Percentiles rank a stretch among this genome's conserved stretches.
Conservation (phyloP, 306 rosid species). For the Acacia melanoxylon region DNA sequence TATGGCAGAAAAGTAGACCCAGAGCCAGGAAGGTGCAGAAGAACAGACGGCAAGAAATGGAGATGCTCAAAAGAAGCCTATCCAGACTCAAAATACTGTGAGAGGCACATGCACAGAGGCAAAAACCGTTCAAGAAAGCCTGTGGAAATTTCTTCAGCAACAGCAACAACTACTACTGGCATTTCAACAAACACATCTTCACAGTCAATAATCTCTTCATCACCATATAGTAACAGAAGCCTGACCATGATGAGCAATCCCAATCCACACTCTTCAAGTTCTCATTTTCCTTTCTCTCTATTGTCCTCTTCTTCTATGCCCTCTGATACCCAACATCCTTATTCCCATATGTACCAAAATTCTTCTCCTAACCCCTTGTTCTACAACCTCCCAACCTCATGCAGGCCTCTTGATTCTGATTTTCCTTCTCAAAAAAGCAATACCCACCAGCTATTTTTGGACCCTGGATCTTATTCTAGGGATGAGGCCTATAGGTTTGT, state of each 20-base stretch:
- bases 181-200: conserved; percentile 38
- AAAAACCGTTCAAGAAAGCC: conserved; percentile 99
- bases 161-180: conserved; percentile 23
- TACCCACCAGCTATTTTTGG: conserved; percentile 61
- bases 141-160: conserved; percentile 82
- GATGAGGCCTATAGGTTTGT: conserved; percentile 72
- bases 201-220: conserved; percentile 39
- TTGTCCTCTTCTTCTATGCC: conserved; percentile 33
- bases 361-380: conserved; percentile 55
- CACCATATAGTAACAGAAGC: conserved; percentile 41
- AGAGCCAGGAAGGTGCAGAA: conserved; percentile 99
- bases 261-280: conserved; percentile 43
- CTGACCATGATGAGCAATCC: conserved; percentile 41
- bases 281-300: conserved; percentile 56
- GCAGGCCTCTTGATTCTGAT: conserved; percentile 54
- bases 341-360: conserved; percentile 49
- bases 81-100: conserved; percentile 99
- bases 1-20: conserved; percentile 95
- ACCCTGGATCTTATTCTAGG: conserved; percentile 62
- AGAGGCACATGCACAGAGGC: conserved; percentile 99
- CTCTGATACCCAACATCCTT: conserved; percentile 42
- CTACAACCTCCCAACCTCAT: conserved; percentile 51
- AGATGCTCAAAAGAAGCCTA: conserved; percentile 98
- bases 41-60: conserved; percentile 99
- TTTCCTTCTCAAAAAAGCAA: conserved; percentile 49